phyloP scores from a whole-genome alignment of 176 grass and related monocot species.

The Thalia dealbata region DNA sequence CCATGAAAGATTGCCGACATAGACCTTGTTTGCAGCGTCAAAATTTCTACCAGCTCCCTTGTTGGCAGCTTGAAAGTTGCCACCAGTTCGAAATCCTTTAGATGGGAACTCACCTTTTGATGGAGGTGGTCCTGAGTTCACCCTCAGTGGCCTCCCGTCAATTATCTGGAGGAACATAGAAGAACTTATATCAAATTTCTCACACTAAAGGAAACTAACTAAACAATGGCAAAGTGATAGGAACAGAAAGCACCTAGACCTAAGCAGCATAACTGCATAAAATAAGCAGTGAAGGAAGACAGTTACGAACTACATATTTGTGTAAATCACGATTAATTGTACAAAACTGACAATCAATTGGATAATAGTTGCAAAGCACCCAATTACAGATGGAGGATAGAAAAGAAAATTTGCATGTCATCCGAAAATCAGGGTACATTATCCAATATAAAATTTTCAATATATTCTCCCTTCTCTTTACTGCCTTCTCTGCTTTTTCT shows the following conservation, averaged over 20 bases:
- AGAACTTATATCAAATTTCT: conserved; percentile 3
- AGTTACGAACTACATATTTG: neutral
- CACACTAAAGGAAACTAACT: neutral
- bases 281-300: neutral
- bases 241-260: neutral
- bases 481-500: no score
- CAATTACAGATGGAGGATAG: neutral
- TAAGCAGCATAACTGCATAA: neutral
- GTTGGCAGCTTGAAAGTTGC: neutral
- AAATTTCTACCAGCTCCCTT: conserved; percentile 13
- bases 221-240: neutral
- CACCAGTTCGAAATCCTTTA: conserved; percentile 40
- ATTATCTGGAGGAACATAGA: conserved; percentile 38
- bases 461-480: no score
- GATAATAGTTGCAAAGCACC: neutral
- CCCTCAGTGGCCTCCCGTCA: conserved; percentile 66
- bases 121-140: conserved; percentile 68
- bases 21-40: conserved; percentile 47
- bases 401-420: neutral
- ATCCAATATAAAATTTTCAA: no score
- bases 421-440: no score
- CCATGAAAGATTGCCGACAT: conserved; percentile 90
- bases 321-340: neutral
- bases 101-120: conserved; percentile 38
- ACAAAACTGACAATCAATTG: neutral